Percentiles rank a stretch among this genome's conserved stretches.
phyloP scores from a whole-genome alignment of 2,329 filamentous ascomycete genomes.

The Stagonosporopsis rhizophila region DNA sequence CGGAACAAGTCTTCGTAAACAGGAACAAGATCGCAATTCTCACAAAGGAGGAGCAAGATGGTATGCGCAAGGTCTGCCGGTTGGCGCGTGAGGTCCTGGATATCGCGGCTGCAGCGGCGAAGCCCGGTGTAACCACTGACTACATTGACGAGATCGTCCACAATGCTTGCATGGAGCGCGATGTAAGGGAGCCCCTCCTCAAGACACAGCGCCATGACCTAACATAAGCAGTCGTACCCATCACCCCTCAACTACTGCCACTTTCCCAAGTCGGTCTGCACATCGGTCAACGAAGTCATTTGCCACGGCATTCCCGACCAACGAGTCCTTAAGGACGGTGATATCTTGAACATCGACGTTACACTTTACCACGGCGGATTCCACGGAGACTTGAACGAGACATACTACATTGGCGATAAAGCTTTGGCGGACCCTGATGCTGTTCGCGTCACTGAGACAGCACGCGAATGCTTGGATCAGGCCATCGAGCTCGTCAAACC shows the following conservation, averaged over 20 bases:
- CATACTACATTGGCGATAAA: slow-evolving; percentile 94
- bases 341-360: slow-evolving; percentile 97
- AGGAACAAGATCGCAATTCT: slow-evolving; percentile 84
- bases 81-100: slow-evolving; percentile 91
- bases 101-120: slow-evolving; percentile 81
- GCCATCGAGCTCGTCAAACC: slow-evolving; percentile 93
- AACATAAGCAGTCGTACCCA: slow-evolving; percentile 77
- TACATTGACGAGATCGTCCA: slow-evolving; percentile 95
- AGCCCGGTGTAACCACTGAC: slow-evolving; percentile 94
- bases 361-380: slow-evolving; percentile 93
- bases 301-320: slow-evolving; percentile 98
- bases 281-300: slow-evolving; percentile 95
- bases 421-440: slow-evolving; percentile 83
- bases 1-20: slow-evolving; percentile 69
- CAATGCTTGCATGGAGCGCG: slow-evolving; percentile 89
- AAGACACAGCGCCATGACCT: slow-evolving; percentile 13
- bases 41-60: slow-evolving; percentile 79
- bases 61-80: slow-evolving; percentile 90
- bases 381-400: slow-evolving; percentile 97
- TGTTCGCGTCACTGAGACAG: slow-evolving; percentile 88
- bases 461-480: slow-evolving; percentile 87
- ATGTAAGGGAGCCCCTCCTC: slow-evolving; percentile 65
- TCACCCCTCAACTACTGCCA: slow-evolving; percentile 94
- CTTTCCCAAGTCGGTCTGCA: slow-evolving; percentile 98
- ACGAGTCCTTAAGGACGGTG: slow-evolving; percentile 83